These are phyloP conservation scores for Aspergillus ibericus DNA, from an alignment of 2,329 filamentous ascomycete genomes.

Conservation along the genomic window DNA sequence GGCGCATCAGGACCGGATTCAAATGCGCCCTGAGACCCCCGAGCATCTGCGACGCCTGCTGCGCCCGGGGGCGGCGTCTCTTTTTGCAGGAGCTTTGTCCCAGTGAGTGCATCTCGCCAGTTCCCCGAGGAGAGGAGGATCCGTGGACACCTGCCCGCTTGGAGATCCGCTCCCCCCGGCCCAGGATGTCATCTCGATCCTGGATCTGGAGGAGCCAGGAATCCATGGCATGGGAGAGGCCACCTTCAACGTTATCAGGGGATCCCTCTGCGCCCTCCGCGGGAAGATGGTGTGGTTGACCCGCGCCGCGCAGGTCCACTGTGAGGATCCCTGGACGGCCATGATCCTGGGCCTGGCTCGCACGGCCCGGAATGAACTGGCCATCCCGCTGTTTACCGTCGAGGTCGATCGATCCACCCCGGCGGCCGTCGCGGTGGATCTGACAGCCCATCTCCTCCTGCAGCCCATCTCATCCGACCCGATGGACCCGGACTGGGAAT, in stretches of 20 bases:
- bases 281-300: constrained; percentile 9
- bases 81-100: constrained; percentile 9
- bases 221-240: neutral
- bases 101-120: neutral
- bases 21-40: neutral
- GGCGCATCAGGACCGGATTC: neutral
- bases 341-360: constrained; percentile 6
- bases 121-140: too few relatives aligned
- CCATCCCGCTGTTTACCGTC: constrained; percentile 20
- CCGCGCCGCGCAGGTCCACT: neutral
- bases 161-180: neutral
- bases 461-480: neutral
- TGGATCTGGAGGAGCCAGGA: constrained; percentile 4
- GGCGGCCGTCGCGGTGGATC: neutral
- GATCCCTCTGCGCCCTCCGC: neutral
- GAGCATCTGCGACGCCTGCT: constrained; percentile 6
- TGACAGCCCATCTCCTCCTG: neutral
- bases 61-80: neutral
- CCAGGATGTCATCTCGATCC: constrained; percentile 3
- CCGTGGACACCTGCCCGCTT: neutral
- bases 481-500: neutral
- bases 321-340: constrained; percentile 23
- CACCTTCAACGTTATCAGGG: neutral
- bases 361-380: neutral
- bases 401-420: constrained; percentile 21